A percentile compares a stretch with the other conserved stretches of the same genome.
These are phyloP conservation scores for Bonnemaisonia californica DNA, from an alignment of 31 red algal genomes.

Conservation along the genomic window DNA sequence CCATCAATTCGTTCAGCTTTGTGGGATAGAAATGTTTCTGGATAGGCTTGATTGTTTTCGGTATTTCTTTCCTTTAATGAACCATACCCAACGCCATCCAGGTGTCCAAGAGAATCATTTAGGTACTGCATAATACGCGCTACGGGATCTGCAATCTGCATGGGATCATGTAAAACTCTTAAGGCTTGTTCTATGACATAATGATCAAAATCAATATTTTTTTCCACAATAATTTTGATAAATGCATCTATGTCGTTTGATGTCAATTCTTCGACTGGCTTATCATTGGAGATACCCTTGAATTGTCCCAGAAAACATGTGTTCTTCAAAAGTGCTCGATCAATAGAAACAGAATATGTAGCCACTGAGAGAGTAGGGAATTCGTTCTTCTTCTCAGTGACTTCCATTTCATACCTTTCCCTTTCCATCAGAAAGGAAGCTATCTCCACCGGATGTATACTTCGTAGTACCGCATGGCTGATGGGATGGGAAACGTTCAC, in stretches of 20 bases:
- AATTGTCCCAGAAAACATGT: conserved; percentile 2
- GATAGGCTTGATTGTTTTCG: conserved; percentile 13
- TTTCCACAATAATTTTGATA: neutral
- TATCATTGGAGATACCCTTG: neutral
- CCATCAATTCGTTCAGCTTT: neutral
- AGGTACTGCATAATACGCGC: conserved; percentile 5
- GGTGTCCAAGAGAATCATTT: neutral
- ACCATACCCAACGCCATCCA: conserved; percentile 24
- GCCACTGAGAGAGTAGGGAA: conserved; percentile 1
- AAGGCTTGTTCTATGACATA: conserved; percentile 7
- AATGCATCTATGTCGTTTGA: conserved; percentile 31
- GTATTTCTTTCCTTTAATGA: conserved; percentile 25
- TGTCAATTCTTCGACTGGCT: conserved; percentile 10
- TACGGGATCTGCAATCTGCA: conserved; percentile 13
- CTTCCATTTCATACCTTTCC: conserved; percentile 6
- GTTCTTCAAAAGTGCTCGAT: conserved; percentile 5
- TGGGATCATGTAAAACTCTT: neutral
- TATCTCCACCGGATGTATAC: conserved; percentile 9
- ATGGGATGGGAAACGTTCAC: no score
- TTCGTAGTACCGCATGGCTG: neutral
- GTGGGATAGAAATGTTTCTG: neutral
- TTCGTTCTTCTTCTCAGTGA: neutral
- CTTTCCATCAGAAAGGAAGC: neutral
- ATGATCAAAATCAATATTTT: neutral
- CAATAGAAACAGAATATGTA: conserved; percentile 6